Percentiles rank a stretch among this genome's conserved stretches.
These are phyloP conservation scores for Hymenoscyphus occultus DNA, from an alignment of 2,329 filamentous ascomycete genomes.

Conservation along the genomic window DNA sequence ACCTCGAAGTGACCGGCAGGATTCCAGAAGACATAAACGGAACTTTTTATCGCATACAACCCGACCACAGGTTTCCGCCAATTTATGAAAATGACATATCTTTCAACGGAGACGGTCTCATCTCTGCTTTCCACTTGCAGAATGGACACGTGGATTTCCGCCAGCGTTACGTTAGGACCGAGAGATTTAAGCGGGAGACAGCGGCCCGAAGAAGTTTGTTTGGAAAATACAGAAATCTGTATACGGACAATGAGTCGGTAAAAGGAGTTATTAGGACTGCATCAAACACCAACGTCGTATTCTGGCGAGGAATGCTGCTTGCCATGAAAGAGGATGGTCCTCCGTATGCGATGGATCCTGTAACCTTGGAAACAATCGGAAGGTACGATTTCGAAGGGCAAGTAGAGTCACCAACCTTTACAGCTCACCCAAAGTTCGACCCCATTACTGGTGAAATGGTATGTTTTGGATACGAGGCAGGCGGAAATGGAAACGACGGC, in stretches of 20 bases:
- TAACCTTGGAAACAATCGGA: slow-evolving; percentile 49
- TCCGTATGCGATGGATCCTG: slow-evolving; percentile 47
- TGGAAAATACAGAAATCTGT: slow-evolving; percentile 56
- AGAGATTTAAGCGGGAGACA: slow-evolving; percentile 33
- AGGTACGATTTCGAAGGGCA: slow-evolving; percentile 51
- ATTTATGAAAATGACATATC: slow-evolving; percentile 50
- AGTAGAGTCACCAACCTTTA: slow-evolving; percentile 46
- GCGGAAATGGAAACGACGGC: slow-evolving; percentile 43
- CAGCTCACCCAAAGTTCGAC: slow-evolving; percentile 52
- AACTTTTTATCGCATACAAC: slow-evolving; percentile 44
- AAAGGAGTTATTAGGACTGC: slow-evolving; percentile 54
- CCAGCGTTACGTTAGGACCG: slow-evolving; percentile 36
- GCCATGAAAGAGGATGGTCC: slow-evolving; percentile 53
- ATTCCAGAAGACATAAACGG: slow-evolving; percentile 44
- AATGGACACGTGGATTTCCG: slow-evolving; percentile 36
- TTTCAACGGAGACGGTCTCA: slow-evolving; percentile 36
- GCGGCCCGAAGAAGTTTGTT: slow-evolving; percentile 40
- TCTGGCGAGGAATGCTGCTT: slow-evolving; percentile 53
- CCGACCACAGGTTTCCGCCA: slow-evolving; percentile 50
- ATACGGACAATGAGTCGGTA: slow-evolving; percentile 53
- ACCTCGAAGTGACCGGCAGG: slow-evolving; percentile 40
- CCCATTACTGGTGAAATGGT: slow-evolving; percentile 51
- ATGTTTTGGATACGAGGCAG: slow-evolving; percentile 50
- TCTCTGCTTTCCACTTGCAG: slow-evolving; percentile 35
- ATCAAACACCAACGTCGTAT: slow-evolving; percentile 58